These are phyloP conservation scores for Exophiala lecanii-corni DNA, from an alignment of 2,329 filamentous ascomycete genomes.

Conservation along the genomic window DNA sequence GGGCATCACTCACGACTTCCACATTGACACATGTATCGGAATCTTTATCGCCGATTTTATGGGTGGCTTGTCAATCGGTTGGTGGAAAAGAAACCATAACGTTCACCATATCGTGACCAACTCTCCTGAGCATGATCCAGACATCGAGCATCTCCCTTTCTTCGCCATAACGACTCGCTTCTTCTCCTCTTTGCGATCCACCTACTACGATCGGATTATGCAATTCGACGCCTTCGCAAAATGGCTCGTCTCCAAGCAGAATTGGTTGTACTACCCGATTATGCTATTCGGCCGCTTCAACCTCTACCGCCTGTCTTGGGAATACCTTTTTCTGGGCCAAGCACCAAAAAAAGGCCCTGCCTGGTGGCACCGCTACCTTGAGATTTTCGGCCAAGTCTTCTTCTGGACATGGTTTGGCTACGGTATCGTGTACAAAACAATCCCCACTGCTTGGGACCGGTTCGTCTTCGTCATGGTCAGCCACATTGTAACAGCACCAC, in stretches of 20 bases:
- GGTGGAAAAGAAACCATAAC: constrained; percentile 97
- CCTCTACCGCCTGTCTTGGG: constrained; percentile 76
- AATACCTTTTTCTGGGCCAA: constrained; percentile 65
- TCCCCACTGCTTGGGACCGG: constrained; percentile 65
- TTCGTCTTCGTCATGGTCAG: constrained; percentile 73
- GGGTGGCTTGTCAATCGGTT: constrained; percentile 83
- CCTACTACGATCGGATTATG: constrained; percentile 80
- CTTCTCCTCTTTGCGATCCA: constrained; percentile 66
- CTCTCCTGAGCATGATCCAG: constrained; percentile 88
- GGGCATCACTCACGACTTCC: constrained; percentile 91
- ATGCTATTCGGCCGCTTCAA: constrained; percentile 82
- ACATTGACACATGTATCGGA: constrained; percentile 75
- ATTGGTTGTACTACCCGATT: constrained; percentile 78
- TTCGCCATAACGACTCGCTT: constrained; percentile 83
- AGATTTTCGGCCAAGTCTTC: constrained; percentile 68
- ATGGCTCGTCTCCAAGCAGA: constrained; percentile 66
- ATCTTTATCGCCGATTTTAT: constrained; percentile 87
- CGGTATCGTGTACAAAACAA: constrained; percentile 65
- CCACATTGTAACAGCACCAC: constrained; percentile 72
- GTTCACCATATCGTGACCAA: constrained; percentile 97
- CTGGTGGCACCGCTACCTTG: constrained; percentile 79
- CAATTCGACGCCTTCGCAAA: constrained; percentile 70
- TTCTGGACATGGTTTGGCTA: constrained; percentile 91
- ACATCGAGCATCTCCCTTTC: constrained; percentile 87
- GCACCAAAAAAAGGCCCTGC: constrained; percentile 71